Evolutionary conservation across 2,329 filamentous ascomycete genomes (phyloP), one percentile per base, ranked within the genome.

Genomic region (Stachybotrys elegans): DNA sequence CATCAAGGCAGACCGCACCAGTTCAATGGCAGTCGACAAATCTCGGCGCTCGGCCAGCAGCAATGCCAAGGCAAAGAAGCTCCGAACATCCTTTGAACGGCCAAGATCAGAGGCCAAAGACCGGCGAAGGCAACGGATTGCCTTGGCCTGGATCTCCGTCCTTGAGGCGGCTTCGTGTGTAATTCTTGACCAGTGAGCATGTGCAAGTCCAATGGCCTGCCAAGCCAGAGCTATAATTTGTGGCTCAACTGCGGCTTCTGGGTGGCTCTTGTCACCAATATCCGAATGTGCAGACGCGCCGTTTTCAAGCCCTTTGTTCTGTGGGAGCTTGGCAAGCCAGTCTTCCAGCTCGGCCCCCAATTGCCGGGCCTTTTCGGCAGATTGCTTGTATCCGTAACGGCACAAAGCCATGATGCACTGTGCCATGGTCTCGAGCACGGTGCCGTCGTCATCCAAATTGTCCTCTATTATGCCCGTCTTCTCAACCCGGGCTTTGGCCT

Each of bases 41-140:
- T 96, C 87, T 54, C 91, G 76, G 50, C 86, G 86, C 67, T 98
- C 91, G 1, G 92, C 90, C 25, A 95, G 75, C n/a, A 95, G 70
- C n/a, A 93, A 69, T 9, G 83, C 86, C 2, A 97, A 74, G 2
- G 87, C 83, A 59, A 92, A 96, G 5, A 91, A 75, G 34, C 86
- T 85, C 45, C 90, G 83, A 11, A 89, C 73, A 54, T 91, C 87
- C 41, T 81, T 75, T 19, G 80, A 72, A 35, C 81, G 77, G 31
- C 81, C 79, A 37, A 81, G 77, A 39, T 84, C 81, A 4, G 83
- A 78, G 2, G 81, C 78, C 16, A 94, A 66, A 8, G 88, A 86
- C 56, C 79, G 86, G 35, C 84, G 82, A 40, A 97, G 75, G 48
- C 82, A 84, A 50, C 81, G 76, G 29, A 93, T 81, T 2, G 92